phyloP scores from a whole-genome alignment of 768 basidiomycete species.

The Leccinum barrowsii region DNA sequence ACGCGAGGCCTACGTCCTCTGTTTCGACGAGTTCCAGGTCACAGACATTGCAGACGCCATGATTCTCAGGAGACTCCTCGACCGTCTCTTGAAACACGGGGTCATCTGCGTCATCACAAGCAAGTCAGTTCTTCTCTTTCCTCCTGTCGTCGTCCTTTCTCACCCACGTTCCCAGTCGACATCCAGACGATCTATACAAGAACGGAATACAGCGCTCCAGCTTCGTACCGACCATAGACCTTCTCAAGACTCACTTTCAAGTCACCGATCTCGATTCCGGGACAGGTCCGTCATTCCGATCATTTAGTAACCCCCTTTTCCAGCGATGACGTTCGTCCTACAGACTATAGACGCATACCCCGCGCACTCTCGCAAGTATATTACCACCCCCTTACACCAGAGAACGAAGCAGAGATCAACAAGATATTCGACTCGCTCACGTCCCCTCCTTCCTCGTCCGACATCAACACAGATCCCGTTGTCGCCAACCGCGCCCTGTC shows the following conservation, averaged over 20 bases:
- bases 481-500: constrained; percentile 60
- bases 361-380: constrained; percentile 93
- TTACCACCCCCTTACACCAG: constrained; percentile 71
- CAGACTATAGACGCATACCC: constrained; percentile 94
- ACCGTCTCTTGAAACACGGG: constrained; percentile 80
- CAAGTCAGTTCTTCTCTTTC: constrained; percentile 57
- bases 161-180: constrained; percentile 57
- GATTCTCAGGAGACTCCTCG: constrained; percentile 89
- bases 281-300: constrained; percentile 54
- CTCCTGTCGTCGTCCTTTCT: neutral
- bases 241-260: constrained; percentile 82
- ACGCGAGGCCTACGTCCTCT: constrained; percentile 77
- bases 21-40: constrained; percentile 99
- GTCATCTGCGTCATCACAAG: constrained; percentile 96
- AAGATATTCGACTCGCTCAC: constrained; percentile 82
- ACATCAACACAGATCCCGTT: constrained; percentile 42
- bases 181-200: constrained; percentile 96
- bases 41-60: constrained; percentile 98
- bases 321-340: neutral
- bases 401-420: constrained; percentile 65
- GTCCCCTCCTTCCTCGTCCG: constrained; percentile 39
- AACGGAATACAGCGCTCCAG: constrained; percentile 96
- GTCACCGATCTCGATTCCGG: constrained; percentile 95
- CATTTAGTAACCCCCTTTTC: neutral
- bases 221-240: constrained; percentile 92